These are phyloP conservation scores for Russula abietina DNA, from an alignment of 768 basidiomycete genomes.

Conservation along the genomic window DNA sequence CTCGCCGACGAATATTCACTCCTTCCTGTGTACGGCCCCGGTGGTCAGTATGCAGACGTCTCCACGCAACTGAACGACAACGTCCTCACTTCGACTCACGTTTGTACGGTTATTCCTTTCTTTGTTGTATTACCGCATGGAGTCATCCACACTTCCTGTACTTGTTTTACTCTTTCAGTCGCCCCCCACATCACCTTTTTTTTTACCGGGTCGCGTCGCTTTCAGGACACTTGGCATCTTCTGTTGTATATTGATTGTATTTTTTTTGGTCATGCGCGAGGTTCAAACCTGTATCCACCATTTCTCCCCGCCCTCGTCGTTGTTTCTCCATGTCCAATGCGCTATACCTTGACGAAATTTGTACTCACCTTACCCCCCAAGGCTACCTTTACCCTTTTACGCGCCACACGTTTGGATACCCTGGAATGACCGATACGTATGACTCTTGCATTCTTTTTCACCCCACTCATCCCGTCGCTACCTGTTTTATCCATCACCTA, in stretches of 20 bases:
- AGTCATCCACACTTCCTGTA: conserved; percentile 18
- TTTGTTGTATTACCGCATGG: conserved; percentile 20
- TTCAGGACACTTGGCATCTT: conserved; percentile 20
- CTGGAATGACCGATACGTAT: conserved; percentile 24
- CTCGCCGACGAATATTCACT: neutral
- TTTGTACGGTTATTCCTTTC: conserved; percentile 16
- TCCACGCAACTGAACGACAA: conserved; percentile 10
- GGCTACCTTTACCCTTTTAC: conserved; percentile 7
- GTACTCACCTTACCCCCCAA: conserved; percentile 17
- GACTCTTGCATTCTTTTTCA: conserved; percentile 18
- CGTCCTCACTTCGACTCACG: neutral
- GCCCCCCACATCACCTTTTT: conserved; percentile 8
- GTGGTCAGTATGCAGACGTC: conserved; percentile 14
- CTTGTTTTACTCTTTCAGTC: neutral
- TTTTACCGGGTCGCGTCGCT: conserved; percentile 12
- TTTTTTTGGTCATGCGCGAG: conserved; percentile 21
- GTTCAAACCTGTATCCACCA: conserved; percentile 23
- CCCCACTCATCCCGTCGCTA: conserved; percentile 3
- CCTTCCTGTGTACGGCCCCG: conserved; percentile 10
- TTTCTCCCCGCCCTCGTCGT: neutral
- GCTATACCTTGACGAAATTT: conserved; percentile 19
- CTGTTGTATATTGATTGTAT: conserved; percentile 23
- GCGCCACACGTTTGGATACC: conserved; percentile 22
- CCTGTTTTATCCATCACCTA: conserved; percentile 22
- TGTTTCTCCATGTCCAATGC: conserved; percentile 13